Evolutionary conservation across 2,329 filamentous ascomycete species (phyloP).

Genomic region (Colletotrichum aenigma): DNA sequence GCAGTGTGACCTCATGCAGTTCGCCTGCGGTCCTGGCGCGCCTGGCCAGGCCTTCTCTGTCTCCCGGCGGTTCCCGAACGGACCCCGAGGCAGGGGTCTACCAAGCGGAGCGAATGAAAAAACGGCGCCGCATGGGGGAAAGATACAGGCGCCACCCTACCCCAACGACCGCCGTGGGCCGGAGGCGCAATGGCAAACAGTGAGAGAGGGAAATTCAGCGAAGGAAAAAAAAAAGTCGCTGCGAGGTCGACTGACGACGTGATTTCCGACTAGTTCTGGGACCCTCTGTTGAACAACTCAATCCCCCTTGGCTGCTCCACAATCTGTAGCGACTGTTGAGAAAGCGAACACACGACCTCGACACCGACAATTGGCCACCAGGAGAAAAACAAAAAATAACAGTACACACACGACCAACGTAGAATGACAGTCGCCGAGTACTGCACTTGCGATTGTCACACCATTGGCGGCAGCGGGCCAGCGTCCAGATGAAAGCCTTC

Average conservation of each 20-base stretch:
- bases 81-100: conserved; percentile 8
- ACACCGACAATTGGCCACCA: not conserved
- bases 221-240: conserved; percentile 14
- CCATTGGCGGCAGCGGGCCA: conserved; percentile 16
- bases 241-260: conserved; percentile 16
- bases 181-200: conserved; percentile 1
- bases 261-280: not conserved
- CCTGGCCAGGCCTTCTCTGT: not conserved
- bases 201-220: not conserved
- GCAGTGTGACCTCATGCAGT: not conserved
- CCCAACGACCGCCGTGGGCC: not conserved
- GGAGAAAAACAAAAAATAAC: not conserved
- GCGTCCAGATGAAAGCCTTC: conserved; percentile 46
- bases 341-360: not conserved
- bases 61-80: conserved; percentile 18
- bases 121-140: not conserved
- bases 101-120: not conserved
- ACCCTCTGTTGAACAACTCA: not conserved
- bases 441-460: conserved; percentile 3
- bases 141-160: not conserved
- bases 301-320: conserved; percentile 16
- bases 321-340: conserved; percentile 9
- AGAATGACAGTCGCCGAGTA: conserved; percentile 14
- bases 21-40: not conserved
- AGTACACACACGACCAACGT: not conserved